Evolutionary conservation across 805 yeast genomes (phyloP), one percentile per base, ranked within the genome.

Genomic region (Wickerhamomyces silvicola): DNA sequence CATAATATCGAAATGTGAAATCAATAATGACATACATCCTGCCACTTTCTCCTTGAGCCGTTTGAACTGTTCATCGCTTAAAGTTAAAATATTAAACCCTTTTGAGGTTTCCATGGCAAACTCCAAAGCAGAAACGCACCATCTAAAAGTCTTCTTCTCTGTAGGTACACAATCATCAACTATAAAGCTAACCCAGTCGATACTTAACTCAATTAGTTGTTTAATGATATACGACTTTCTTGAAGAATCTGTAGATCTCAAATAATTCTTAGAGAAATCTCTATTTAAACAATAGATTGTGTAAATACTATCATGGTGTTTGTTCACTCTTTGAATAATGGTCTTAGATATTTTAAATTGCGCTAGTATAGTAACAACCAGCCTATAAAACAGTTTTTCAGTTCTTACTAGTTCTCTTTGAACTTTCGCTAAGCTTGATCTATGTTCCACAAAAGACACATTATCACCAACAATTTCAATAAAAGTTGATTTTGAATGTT

Each of bases 1-100:
- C 96, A 90, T 92, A 32, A 92, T 87, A 59, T 92, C 98, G 51
- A 92, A 92, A 60, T 92, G 97, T 0, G 96, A 85, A 41, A 92
- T 90, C 38, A 92, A 65, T 31, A 92, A 64, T 2, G 97, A 79
- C 87, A 92, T 85, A 59, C 97, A 87, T 1, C 94, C 83, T 1
- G 97, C 94, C 28, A 92, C 95, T 50, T 85, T 86, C 31, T 74
- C 68, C 45, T 87, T 78, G 42, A 92, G 62, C 23, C 68, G 59
- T 36, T 70, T 61, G 51, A 88, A 92, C 48, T 85, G 87, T 17
- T 75, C 83, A 41, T 84, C 83, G 36, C 74, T 77, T 35, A 92
- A 64, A 0, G 88, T 81, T 32, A 90, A 61, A 24, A 92, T 87
- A 50, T 90, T 88, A 52, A 82, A 82, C 2, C 96, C 96, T 31